Conservation (phyloP, 1,284 basidiomycete species). For the Vanrija sp. region DNA sequence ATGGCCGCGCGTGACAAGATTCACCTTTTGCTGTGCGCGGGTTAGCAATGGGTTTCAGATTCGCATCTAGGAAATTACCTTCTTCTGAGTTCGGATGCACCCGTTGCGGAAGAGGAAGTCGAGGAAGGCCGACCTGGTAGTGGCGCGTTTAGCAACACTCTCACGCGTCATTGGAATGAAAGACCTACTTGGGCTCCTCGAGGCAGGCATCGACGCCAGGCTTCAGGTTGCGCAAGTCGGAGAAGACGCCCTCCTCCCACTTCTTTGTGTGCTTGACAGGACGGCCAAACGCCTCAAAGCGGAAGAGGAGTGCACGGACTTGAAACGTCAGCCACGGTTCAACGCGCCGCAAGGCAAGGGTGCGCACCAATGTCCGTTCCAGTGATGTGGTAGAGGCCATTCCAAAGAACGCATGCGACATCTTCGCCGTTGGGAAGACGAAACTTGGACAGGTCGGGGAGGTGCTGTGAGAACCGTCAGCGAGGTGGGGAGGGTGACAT, state of each 20-base stretch:
- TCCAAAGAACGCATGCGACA: conserved; percentile 85
- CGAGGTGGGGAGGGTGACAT: conserved; percentile 12
- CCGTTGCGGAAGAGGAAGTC: conserved; percentile 90
- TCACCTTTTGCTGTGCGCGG: conserved; percentile 30
- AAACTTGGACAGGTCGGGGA: conserved; percentile 75
- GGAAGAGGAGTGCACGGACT: conserved; percentile 80
- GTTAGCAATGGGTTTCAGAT: background rate
- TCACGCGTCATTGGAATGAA: background rate
- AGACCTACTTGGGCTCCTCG: conserved; percentile 76
- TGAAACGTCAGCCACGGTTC: background rate
- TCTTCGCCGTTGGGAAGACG: conserved; percentile 77
- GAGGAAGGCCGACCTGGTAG: conserved; percentile 56
- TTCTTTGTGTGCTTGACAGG: conserved; percentile 45
- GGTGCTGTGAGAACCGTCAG: conserved; percentile 19
- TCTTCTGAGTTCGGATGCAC: conserved; percentile 92
- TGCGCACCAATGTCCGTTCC: conserved; percentile 60
- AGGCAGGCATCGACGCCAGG: conserved; percentile 82
- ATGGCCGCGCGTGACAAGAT: background rate
- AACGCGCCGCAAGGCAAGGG: background rate
- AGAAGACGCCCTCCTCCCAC: conserved; percentile 82
- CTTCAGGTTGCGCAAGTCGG: conserved; percentile 83
- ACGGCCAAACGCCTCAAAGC: conserved; percentile 76
- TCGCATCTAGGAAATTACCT: conserved; percentile 60
- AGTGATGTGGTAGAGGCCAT: conserved; percentile 82
- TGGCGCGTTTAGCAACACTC: background rate